Evolutionary conservation across 768 basidiomycete species (phyloP).

Genomic region (Lactarius sp.): DNA sequence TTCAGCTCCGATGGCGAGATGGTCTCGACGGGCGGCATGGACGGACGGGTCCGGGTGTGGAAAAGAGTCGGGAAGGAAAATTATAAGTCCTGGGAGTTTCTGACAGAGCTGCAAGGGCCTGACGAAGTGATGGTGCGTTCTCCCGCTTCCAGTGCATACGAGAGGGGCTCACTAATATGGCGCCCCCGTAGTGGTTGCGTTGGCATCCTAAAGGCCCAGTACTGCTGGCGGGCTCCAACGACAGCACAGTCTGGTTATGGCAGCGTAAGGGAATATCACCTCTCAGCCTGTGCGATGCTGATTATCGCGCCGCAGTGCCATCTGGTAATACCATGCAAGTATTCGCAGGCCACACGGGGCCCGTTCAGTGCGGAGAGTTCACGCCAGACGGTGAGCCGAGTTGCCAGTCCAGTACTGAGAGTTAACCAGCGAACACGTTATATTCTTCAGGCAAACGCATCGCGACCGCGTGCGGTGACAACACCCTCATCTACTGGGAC

Average conservation of each 20-base stretch:
- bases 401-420: not conserved
- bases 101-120: constrained; percentile 88
- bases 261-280: constrained; percentile 58
- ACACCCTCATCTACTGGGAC: constrained; percentile 86
- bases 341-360: constrained; percentile 82
- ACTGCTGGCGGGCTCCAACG: constrained; percentile 87
- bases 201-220: constrained; percentile 96
- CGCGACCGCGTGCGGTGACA: constrained; percentile 79
- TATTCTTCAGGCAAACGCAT: constrained; percentile 69
- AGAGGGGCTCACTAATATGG: constrained; percentile 8
- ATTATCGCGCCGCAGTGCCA: constrained; percentile 57
- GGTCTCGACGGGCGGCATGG: constrained; percentile 97
- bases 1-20: constrained; percentile 91
- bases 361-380: constrained; percentile 85
- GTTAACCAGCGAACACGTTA: constrained; percentile 10
- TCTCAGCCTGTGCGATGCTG: not conserved
- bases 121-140: constrained; percentile 86
- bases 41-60: constrained; percentile 92
- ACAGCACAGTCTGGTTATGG: constrained; percentile 95
- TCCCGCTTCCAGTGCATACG: not conserved
- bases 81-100: constrained; percentile 86
- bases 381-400: constrained; percentile 71
- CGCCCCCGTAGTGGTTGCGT: constrained; percentile 65
- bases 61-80: constrained; percentile 70
- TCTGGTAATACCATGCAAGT: constrained; percentile 95